Conservation (phyloP, 179 eudicot genomes). For the Amaranthus tricolor region DNA sequence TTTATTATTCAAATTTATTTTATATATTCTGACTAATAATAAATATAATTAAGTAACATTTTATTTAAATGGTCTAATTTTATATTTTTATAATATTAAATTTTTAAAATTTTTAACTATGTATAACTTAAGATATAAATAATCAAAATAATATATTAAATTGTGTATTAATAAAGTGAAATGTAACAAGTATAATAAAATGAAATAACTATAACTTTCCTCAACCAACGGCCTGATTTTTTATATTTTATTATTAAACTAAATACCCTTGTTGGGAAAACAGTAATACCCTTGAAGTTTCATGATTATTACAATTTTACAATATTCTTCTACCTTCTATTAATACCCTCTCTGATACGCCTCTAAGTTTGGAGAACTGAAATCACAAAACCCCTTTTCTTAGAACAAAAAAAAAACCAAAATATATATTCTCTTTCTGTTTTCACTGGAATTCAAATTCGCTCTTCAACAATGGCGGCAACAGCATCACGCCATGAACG, state of each 20-base stretch:
- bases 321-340: constrained; percentile 19
- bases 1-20: too few relatives aligned
- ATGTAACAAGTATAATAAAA: too few relatives aligned
- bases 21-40: too few relatives aligned
- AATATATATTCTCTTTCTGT: not conserved
- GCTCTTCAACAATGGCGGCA: constrained; percentile 33
- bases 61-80: too few relatives aligned
- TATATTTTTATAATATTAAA: too few relatives aligned
- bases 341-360: constrained; percentile 29
- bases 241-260: not conserved
- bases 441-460: not conserved
- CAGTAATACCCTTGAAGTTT: constrained; percentile 1
- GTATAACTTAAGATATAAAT: too few relatives aligned
- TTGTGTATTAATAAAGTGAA: too few relatives aligned
- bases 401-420: constrained; percentile 6
- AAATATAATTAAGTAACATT: too few relatives aligned
- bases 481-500: constrained; percentile 43
- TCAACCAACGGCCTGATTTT: constrained; percentile 29
- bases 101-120: too few relatives aligned
- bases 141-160: too few relatives aligned
- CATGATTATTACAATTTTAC: not conserved
- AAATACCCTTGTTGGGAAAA: not conserved
- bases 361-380: constrained; percentile 39
- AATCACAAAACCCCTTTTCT: constrained; percentile 23
- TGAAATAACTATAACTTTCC: too few relatives aligned